phyloP scores from a whole-genome alignment of 805 yeast species.

The Peterozyma toletana region DNA sequence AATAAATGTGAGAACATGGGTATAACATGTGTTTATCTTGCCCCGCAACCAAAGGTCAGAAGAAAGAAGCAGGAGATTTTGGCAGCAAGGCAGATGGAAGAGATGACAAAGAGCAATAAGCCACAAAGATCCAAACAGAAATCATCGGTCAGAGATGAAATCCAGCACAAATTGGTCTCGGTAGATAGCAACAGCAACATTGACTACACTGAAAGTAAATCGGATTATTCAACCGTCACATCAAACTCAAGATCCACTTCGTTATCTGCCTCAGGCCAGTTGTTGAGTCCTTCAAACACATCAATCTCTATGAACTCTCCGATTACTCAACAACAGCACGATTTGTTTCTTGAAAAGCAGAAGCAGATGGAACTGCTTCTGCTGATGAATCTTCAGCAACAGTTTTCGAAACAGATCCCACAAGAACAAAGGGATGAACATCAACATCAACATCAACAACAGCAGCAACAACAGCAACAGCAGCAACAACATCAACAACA shows the following conservation, averaged over 20 bases:
- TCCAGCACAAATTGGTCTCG: too few relatives aligned
- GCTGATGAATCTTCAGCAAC: slow-evolving; percentile 14
- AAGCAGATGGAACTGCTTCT: neutral
- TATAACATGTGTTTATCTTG: slow-evolving; percentile 61
- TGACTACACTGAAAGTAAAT: too few relatives aligned
- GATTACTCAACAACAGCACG: neutral
- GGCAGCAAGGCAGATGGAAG: slow-evolving; percentile 2
- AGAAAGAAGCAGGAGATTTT: slow-evolving; percentile 8
- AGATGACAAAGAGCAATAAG: too few relatives aligned
- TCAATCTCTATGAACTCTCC: too few relatives aligned
- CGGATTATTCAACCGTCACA: too few relatives aligned
- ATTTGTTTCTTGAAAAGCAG: neutral
- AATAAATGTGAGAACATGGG: slow-evolving; percentile 74
- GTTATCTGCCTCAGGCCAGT: too few relatives aligned
- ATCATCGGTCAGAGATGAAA: too few relatives aligned
- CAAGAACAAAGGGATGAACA: slow-evolving; percentile 1
- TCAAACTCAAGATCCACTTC: too few relatives aligned
- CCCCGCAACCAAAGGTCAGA: slow-evolving; percentile 7
- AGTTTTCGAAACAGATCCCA: slow-evolving; percentile 12
- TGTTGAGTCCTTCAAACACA: too few relatives aligned
- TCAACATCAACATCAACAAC: slow-evolving; percentile 2
- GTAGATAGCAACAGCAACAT: too few relatives aligned
- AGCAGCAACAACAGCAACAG: slow-evolving; percentile 7
- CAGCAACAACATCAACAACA: slow-evolving; percentile 12
- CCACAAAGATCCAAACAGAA: too few relatives aligned